A percentile compares a stretch with the other conserved stretches of the same genome.
Evolutionary conservation across 768 basidiomycete genomes (phyloP).

Genomic region (Mycena chlorophos): DNA sequence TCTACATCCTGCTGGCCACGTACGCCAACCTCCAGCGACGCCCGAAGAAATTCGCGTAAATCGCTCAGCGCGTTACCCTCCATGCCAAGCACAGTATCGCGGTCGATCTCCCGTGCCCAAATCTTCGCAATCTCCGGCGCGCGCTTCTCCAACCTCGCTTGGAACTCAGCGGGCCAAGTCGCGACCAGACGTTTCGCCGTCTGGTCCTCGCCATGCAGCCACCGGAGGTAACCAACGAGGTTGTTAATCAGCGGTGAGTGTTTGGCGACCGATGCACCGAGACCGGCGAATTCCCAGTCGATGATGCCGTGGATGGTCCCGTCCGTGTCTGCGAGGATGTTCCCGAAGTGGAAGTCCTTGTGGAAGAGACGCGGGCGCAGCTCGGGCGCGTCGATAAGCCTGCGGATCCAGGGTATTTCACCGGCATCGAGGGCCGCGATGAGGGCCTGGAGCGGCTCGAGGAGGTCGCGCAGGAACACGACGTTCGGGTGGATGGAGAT

Average conservation of each 20-base stretch:
- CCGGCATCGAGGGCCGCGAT: conserved; percentile 5
- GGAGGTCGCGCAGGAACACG: conserved; percentile 5
- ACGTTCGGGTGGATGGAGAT: conserved; percentile 15
- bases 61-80: conserved; percentile 16
- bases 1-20: conserved; percentile 7
- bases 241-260: conserved; percentile 13
- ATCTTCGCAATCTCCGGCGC: conserved; percentile 8
- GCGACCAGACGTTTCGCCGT: conserved; percentile 4
- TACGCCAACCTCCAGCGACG: conserved; percentile 14
- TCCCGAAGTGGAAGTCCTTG: conserved; percentile 20
- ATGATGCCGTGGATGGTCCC: conserved; percentile 17
- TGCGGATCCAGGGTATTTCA: conserved; percentile 6
- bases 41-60: conserved; percentile 10
- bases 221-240: background rate
- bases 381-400: conserved; percentile 2
- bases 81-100: conserved; percentile 5
- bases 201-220: background rate
- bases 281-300: conserved; percentile 21
- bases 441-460: conserved; percentile 7
- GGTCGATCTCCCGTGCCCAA: conserved; percentile 9
- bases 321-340: conserved; percentile 14
- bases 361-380: conserved; percentile 15
- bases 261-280: conserved; percentile 9
- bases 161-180: conserved; percentile 12
- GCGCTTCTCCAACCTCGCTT: conserved; percentile 1